phyloP scores from a whole-genome alignment of 1,284 basidiomycete species.

The Coniferiporia sulphurascens region DNA sequence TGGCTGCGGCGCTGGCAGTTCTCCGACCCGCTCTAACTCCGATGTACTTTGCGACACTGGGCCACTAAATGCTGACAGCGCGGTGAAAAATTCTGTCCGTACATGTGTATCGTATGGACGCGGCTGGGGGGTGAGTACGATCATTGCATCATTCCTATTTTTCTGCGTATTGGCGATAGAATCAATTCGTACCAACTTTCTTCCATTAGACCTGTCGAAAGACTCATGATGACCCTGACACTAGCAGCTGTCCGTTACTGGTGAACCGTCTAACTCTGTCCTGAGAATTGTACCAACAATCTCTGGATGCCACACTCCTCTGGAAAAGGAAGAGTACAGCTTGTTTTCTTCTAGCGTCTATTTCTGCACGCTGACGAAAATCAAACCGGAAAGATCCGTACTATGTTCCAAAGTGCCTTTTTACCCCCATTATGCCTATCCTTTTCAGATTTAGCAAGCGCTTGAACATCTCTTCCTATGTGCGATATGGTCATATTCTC shows the following conservation, averaged over 20 bases:
- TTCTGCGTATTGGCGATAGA: conserved; percentile 6
- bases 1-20: too few relatives aligned
- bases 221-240: not conserved
- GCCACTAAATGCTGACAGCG: too few relatives aligned
- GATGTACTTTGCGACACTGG: too few relatives aligned
- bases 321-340: not conserved
- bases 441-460: conserved; percentile 28
- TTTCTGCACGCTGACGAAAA: not conserved
- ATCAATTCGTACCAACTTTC: not conserved
- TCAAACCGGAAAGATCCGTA: not conserved
- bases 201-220: not conserved
- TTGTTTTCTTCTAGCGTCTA: not conserved
- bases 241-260: conserved; percentile 3
- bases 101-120: conserved; percentile 17
- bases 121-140: not conserved
- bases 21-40: too few relatives aligned
- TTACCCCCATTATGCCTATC: not conserved
- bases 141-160: too few relatives aligned
- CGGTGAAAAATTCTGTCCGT: conserved; percentile 16
- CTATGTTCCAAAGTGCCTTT: not conserved
- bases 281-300: conserved; percentile 2
- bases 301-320: conserved; percentile 7
- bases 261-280: not conserved
- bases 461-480: conserved; percentile 35
- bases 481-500: conserved; percentile 37